Evolutionary conservation across 768 basidiomycete species (phyloP), one percentile per base, ranked within the genome.

Genomic region (Nidularia sp.): DNA sequence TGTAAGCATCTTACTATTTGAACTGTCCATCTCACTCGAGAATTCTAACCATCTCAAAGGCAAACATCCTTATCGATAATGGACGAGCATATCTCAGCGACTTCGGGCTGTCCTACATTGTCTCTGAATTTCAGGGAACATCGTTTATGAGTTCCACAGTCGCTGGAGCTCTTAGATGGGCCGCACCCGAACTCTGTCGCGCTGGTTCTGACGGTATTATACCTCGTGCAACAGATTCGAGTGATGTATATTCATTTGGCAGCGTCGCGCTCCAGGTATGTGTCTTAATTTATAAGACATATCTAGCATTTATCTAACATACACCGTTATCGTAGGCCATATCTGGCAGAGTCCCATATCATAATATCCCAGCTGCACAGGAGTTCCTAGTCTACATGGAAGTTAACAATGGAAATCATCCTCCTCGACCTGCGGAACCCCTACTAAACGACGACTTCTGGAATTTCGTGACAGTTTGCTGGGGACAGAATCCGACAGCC

Each of bases 211-310:
- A 12, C 10, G 45, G 22, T 45, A 22, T 9, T 15, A 25, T 34
- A 49, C 54, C 13, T 33, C 45, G 15, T 22, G 51, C 1, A 32
- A 54, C 18, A 59, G 52, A 42, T 4, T 1, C 51, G 31, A 64
- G 63, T 22, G 72, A 74, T 50, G 57, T 70, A 6, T 73, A 69
- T 50, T 71, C 72, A 1, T 69, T 73, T 48, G 71, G 65, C 3
- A 69, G 69, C 43, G 59, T 69, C 9, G 63, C 65, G 49, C 53
- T 59, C 12, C 60, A 60, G 52, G 60, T 48, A 32, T 15, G 36
- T 10, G 36, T 15, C 36, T 41, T 41, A 10, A 10, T 41, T 10
- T 10, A 41, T 41, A 3, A 15, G 9, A 10, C 2, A 15, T 41
- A 10, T 10, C 36, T 15, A 2, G 9, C 3, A 41, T 10, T 41